These are phyloP conservation scores for Coemansia sp. DNA, from an alignment of 192 early-diverging fungal genomes.

Conservation along the genomic window DNA sequence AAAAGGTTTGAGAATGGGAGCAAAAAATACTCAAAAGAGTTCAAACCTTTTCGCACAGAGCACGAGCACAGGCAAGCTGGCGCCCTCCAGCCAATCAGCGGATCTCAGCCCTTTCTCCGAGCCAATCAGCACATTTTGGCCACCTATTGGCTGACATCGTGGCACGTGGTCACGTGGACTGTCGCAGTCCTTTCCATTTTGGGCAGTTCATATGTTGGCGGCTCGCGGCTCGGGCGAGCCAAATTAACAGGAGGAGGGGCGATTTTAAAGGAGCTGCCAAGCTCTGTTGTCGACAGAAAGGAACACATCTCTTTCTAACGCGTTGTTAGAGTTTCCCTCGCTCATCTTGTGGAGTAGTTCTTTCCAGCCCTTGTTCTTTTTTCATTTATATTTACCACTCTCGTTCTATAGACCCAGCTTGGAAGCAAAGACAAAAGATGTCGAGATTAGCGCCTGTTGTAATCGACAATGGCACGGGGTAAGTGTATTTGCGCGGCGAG, in stretches of 20 bases:
- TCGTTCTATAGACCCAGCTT: neutral
- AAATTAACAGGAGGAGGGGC: neutral
- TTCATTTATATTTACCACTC: neutral
- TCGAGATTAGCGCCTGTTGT: conserved; percentile 73
- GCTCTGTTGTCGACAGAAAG: too few species aligned
- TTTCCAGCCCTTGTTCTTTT: neutral
- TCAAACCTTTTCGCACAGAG: too few species aligned
- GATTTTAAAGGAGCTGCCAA: too few species aligned
- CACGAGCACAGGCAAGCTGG: too few species aligned
- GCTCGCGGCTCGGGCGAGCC: neutral
- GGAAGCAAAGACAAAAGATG: conserved; percentile 20
- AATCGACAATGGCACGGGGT: conserved; percentile 99
- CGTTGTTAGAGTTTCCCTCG: too few species aligned
- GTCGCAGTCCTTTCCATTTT: neutral
- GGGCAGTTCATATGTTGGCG: neutral
- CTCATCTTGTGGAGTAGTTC: too few species aligned
- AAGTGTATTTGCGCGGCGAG: conserved; percentile 13
- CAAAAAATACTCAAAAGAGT: conserved; percentile 2
- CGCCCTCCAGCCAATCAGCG: too few species aligned
- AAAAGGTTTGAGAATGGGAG: conserved; percentile 9
- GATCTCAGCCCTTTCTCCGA: too few species aligned
- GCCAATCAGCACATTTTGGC: too few species aligned
- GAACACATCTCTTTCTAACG: too few species aligned
- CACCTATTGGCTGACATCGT: neutral
- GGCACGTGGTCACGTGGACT: neutral